These are phyloP conservation scores for Fusarium sp. DNA, from an alignment of 2,329 filamentous ascomycete genomes.

Conservation along the genomic window DNA sequence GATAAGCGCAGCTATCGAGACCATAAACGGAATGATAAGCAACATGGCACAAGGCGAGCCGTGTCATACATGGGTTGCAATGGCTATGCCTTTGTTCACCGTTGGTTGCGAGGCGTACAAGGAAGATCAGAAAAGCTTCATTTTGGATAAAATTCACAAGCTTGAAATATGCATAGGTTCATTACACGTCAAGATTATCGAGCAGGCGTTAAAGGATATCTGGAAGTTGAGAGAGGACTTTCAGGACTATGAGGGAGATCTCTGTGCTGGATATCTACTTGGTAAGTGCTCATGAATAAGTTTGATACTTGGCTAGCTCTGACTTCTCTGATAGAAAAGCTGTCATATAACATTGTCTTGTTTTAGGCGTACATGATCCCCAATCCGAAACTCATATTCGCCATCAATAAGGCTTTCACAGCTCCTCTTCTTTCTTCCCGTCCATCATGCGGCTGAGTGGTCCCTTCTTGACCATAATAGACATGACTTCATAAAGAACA, in stretches of 20 bases:
- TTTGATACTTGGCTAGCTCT: neutral
- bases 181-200: slow-evolving; percentile 42
- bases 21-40: slow-evolving; percentile 38
- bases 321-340: slow-evolving; percentile 10
- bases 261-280: slow-evolving; percentile 40
- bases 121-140: slow-evolving; percentile 32
- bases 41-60: slow-evolving; percentile 47
- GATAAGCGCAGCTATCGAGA: slow-evolving; percentile 32
- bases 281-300: slow-evolving; percentile 22
- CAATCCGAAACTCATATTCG: too few species aligned
- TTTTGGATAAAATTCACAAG: slow-evolving; percentile 44
- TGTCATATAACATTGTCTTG: slow-evolving; percentile 46
- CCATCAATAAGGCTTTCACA: neutral
- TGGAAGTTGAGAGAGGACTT: slow-evolving; percentile 40
- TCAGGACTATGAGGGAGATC: slow-evolving; percentile 27
- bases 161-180: slow-evolving; percentile 43
- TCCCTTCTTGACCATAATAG: slow-evolving; percentile 83
- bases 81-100: slow-evolving; percentile 48
- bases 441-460: slow-evolving; percentile 66
- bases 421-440: slow-evolving; percentile 14
- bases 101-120: slow-evolving; percentile 45
- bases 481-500: slow-evolving; percentile 81
- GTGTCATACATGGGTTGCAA: slow-evolving; percentile 48
- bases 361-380: slow-evolving; percentile 14
- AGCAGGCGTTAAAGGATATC: slow-evolving; percentile 42